phyloP scores from a whole-genome alignment of 169 alveolate species.

The Plasmodium chabaudi region DNA sequence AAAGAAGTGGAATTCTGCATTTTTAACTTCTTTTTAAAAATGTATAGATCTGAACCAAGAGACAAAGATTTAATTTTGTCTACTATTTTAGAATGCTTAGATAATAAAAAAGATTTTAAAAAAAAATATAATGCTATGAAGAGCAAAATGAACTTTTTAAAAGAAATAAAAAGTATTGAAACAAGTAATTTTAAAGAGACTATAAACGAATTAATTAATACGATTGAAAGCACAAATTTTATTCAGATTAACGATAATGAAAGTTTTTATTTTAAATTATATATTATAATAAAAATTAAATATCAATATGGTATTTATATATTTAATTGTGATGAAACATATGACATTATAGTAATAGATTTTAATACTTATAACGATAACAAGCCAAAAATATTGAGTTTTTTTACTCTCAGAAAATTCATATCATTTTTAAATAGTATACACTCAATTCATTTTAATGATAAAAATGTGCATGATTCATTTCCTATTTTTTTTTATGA shows the following conservation, averaged over 20 bases:
- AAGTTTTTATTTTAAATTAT: slow-evolving; percentile 54
- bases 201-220: slow-evolving; percentile 56
- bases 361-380: slow-evolving; percentile 48
- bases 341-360: slow-evolving; percentile 66
- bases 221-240: slow-evolving; percentile 58
- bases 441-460: slow-evolving; percentile 33
- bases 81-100: slow-evolving; percentile 47
- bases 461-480: slow-evolving; percentile 31
- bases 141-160: slow-evolving; percentile 48
- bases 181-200: slow-evolving; percentile 57
- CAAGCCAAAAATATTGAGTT: slow-evolving; percentile 66
- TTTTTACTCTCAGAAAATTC: slow-evolving; percentile 46
- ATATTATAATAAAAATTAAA: slow-evolving; percentile 44
- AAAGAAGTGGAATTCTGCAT: slow-evolving; percentile 62
- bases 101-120: slow-evolving; percentile 48
- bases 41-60: slow-evolving; percentile 70
- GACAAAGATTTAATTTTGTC: slow-evolving; percentile 52
- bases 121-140: slow-evolving; percentile 23
- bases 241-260: slow-evolving; percentile 15
- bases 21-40: slow-evolving; percentile 60
- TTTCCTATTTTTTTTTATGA: slow-evolving; percentile 60
- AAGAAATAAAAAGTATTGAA: slow-evolving; percentile 70
- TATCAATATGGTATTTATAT: slow-evolving; percentile 38
- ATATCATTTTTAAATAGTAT: slow-evolving; percentile 44
- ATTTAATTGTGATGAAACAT: slow-evolving; percentile 62